A percentile compares a stretch with the other conserved stretches of the same genome.
Evolutionary conservation across 2,329 filamentous ascomycete genomes (phyloP).

Genomic region (Colletotrichum cordylinicola): DNA sequence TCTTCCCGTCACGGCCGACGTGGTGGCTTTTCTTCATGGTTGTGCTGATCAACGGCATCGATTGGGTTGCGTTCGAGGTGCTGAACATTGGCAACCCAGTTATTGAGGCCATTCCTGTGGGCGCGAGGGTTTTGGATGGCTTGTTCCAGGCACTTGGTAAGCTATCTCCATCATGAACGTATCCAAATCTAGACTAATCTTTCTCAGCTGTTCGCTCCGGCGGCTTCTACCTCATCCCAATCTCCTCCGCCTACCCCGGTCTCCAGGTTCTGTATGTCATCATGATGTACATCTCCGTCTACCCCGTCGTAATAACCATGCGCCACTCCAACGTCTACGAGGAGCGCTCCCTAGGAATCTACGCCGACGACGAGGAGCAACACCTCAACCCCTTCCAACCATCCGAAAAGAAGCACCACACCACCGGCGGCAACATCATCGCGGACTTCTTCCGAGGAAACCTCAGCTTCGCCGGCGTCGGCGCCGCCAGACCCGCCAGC

Average conservation of each 20-base stretch:
- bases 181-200: neutral
- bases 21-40: constrained; percentile 71
- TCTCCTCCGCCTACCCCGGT: constrained; percentile 61
- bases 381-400: neutral
- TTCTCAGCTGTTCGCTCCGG: constrained; percentile 64
- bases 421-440: constrained; percentile 29
- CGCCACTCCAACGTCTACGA: constrained; percentile 77
- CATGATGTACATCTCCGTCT: constrained; percentile 72
- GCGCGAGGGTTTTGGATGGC: constrained; percentile 65
- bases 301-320: constrained; percentile 68
- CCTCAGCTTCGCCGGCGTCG: constrained; percentile 48
- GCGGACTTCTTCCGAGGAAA: constrained; percentile 20
- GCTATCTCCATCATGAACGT: constrained; percentile 16
- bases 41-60: constrained; percentile 63
- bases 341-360: constrained; percentile 69
- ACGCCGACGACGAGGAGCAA: constrained; percentile 39
- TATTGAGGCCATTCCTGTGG: constrained; percentile 55
- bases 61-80: constrained; percentile 71
- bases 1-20: constrained; percentile 68
- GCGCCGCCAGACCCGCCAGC: constrained; percentile 30
- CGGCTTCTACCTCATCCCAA: constrained; percentile 70
- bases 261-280: constrained; percentile 66
- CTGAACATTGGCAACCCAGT: constrained; percentile 67
- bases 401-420: constrained; percentile 28
- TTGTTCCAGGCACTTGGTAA: constrained; percentile 67